Evolutionary conservation across 768 basidiomycete genomes (phyloP).

Genomic region (Kwoniella dejecticola): DNA sequence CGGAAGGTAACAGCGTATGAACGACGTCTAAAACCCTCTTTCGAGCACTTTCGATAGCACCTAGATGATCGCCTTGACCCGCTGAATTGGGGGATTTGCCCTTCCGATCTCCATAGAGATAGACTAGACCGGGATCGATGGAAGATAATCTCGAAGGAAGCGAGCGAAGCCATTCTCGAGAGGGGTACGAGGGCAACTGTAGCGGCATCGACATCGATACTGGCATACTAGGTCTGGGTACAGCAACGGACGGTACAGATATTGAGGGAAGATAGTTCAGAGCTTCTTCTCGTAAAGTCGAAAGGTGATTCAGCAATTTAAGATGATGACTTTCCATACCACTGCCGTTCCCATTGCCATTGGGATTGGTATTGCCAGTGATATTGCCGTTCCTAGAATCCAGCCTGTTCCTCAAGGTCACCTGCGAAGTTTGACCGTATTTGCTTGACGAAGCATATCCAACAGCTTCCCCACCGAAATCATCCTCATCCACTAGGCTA

Average conservation of each 20-base stretch:
- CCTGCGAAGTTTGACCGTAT: neutral
- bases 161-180: slow-evolving; percentile 21
- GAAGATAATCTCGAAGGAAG: slow-evolving; percentile 24
- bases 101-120: neutral
- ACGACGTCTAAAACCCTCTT: slow-evolving; percentile 46
- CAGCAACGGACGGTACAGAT: slow-evolving; percentile 15
- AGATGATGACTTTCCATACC: slow-evolving; percentile 14
- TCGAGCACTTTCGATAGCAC: slow-evolving; percentile 34
- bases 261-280: slow-evolving; percentile 33
- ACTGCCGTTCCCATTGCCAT: neutral
- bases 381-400: neutral
- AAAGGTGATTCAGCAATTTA: slow-evolving; percentile 34
- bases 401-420: slow-evolving; percentile 1
- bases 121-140: slow-evolving; percentile 20
- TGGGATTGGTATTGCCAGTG: neutral
- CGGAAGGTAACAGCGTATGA: slow-evolving; percentile 47
- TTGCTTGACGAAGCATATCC: slow-evolving; percentile 14
- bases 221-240: slow-evolving; percentile 1
- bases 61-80: slow-evolving; percentile 7
- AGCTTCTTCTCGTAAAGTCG: slow-evolving; percentile 38
- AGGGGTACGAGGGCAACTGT: slow-evolving; percentile 11
- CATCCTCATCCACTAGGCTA: slow-evolving; percentile 5
- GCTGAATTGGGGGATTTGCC: neutral
- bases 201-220: too few species aligned
- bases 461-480: slow-evolving; percentile 6